Evolutionary conservation across 1,284 basidiomycete genomes (phyloP), one percentile per base, ranked within the genome.

Genomic region (Microbotryum violaceum): DNA sequence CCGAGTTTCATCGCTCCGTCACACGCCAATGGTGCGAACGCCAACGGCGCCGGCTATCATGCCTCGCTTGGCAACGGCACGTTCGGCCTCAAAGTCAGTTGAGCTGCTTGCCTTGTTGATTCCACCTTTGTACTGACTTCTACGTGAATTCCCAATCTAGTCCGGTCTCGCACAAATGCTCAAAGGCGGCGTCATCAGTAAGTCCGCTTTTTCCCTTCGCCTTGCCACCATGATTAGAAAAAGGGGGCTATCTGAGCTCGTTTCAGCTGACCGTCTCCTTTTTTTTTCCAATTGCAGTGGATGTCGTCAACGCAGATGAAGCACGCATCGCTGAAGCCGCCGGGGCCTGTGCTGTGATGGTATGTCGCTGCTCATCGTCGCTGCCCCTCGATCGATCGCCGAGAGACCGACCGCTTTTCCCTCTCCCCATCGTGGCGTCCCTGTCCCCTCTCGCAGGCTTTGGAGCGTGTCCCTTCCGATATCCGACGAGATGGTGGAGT

Each of bases 341-440:
- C 12, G 94, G 96, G 63, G 94, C 94, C 16, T 92, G 90, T 75
- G 94, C 94, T 66, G 94, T 98, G 68, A 97, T 98, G 94, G 91
- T 91, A 16, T n/a, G 66, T 25, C 37, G 23, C 16, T 42, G 20
- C n/a, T 42, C 37, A 42, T 42, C 37, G 37, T 42, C 37, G 37
- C 37, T 42, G 12, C 37, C 16, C 37, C 37, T 42, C 9, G 67
- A 70, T 57, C 27, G 23, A 14, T 6, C 8, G 14, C 42, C 21
- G 29, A 18, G 47, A 46, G 5, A n/a, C 29, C 29, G 14, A 6
- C 16, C 27, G 14, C 48, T 21, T 2, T 8, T 5, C 18, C 23
- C 1, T 46, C 20, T 5, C 12, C 4, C 14, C 46, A 48, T 14
- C 25, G 16, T 25, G 9, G 44, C 4, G 31, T 37, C 47, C 27